These are phyloP conservation scores for Cephaloascus fragrans DNA, from an alignment of 805 yeast species.

Conservation along the genomic window DNA sequence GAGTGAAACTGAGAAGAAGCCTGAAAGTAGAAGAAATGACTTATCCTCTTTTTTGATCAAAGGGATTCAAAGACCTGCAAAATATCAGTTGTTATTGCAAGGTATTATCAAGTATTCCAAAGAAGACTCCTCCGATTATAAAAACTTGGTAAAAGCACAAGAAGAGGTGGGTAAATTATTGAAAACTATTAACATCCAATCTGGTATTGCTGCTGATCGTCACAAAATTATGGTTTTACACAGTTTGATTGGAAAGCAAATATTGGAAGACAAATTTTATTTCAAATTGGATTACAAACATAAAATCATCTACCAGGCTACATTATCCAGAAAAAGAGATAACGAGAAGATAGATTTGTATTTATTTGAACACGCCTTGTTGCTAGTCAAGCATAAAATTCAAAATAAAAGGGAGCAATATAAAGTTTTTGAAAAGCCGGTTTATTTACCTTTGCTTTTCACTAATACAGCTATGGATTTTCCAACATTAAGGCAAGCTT, in stretches of 20 bases:
- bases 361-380: constrained; percentile 76
- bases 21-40: constrained; percentile 83
- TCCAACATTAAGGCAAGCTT: constrained; percentile 44
- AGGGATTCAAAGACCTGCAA: constrained; percentile 92
- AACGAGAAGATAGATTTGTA: constrained; percentile 80
- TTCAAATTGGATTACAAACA: constrained; percentile 76
- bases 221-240: constrained; percentile 76
- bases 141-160: constrained; percentile 60
- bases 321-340: constrained; percentile 56
- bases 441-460: constrained; percentile 68
- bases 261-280: constrained; percentile 78
- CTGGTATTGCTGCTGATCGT: constrained; percentile 91
- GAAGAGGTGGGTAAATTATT: constrained; percentile 68
- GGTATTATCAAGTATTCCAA: constrained; percentile 78
- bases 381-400: constrained; percentile 77
- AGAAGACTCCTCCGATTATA: constrained; percentile 65
- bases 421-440: constrained; percentile 84
- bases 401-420: constrained; percentile 87
- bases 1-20: constrained; percentile 78
- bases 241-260: constrained; percentile 50
- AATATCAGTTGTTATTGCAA: constrained; percentile 77
- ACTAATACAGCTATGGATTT: constrained; percentile 72
- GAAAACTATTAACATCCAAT: constrained; percentile 71
- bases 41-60: constrained; percentile 88
- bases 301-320: constrained; percentile 73